Evolutionary conservation across 169 alveolate species (phyloP), one percentile per base, ranked within the genome.

Genomic region (Theileria parva): DNA sequence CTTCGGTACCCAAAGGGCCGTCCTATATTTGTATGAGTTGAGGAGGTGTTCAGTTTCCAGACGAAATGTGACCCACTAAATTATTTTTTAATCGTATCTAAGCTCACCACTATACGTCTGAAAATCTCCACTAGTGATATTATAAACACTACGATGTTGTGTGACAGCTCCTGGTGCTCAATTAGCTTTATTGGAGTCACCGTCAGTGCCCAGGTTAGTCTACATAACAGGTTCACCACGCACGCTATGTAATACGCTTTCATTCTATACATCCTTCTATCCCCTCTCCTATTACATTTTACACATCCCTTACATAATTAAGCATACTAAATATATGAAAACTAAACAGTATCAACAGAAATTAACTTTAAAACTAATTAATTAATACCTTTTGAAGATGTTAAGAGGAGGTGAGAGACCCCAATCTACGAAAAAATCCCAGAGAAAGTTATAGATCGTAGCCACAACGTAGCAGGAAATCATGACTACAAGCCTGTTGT

Each of bases 391-490:
- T 51, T 79, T 79, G 59, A 89, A 86, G 34, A 81, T 79, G 59
- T 89, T 78, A 37, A 73, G 77, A 25, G 76, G 81, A 12, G 84
- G 67, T n/a, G 79, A 61, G 23, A 94, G 87, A 17, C 96, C 96
- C 97, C 97, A 94, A 70, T 94, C 97, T 77, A 93, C 83, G 75
- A 87, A 89, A 57, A 81, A 79, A 55, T 94, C 97, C 97, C 97
- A 94, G 63, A 81, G 73, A 25, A 93, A 85, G 94, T 88, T 93
- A 80, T 86, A 93, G 21, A 92, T 68, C 0, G 97, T 91, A 6
- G 95, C 95, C 50, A 86, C 57, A 53, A 91, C 80, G 87, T 94
- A 94, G 17, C 90, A 87, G 39, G 92, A 53, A 39, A 93, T 86
- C 80, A 93, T 80, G 50, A 92, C 48, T 32, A 86, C 85, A 39